Conservation (phyloP, 2,329 filamentous ascomycete genomes). For the Apiospora marii region DNA sequence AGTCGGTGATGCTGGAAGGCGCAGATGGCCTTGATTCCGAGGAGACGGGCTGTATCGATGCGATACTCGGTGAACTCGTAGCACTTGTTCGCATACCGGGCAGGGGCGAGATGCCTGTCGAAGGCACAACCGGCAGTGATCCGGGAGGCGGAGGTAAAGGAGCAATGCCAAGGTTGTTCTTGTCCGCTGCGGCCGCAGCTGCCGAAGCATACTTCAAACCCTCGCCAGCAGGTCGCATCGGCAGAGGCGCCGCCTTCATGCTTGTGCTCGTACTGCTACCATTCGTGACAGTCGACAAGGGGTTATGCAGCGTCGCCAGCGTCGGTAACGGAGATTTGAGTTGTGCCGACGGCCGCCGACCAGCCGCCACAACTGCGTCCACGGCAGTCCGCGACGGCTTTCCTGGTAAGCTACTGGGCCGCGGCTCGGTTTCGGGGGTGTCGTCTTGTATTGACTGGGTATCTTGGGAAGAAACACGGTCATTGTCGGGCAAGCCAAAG, state of each 20-base stretch:
- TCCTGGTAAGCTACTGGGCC: constrained; percentile 48
- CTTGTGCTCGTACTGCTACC: constrained; percentile 57
- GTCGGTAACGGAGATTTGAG: constrained; percentile 95
- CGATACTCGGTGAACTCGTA: constrained; percentile 60
- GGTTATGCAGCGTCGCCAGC: constrained; percentile 86
- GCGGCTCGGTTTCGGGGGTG: constrained; percentile 64
- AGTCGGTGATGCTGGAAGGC: constrained; percentile 42
- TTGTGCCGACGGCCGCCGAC: constrained; percentile 83
- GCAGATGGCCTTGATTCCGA: constrained; percentile 37
- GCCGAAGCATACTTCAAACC: constrained; percentile 97
- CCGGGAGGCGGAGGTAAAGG: constrained; percentile 91
- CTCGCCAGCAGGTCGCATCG: constrained; percentile 85
- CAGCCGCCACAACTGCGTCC: constrained; percentile 63
- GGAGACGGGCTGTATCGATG: constrained; percentile 55
- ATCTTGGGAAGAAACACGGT: constrained; percentile 94
- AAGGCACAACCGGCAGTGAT: constrained; percentile 45
- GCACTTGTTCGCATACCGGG: constrained; percentile 61
- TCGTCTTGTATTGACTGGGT: constrained; percentile 92
- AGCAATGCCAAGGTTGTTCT: constrained; percentile 89
- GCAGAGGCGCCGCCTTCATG: constrained; percentile 94
- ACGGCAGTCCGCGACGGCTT: constrained; percentile 63
- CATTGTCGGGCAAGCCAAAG: constrained; percentile 85
- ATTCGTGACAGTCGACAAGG: constrained; percentile 68
- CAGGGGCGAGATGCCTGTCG: constrained; percentile 53
- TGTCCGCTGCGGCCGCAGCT: constrained; percentile 87